A percentile compares a stretch with the other conserved stretches of the same genome.
Evolutionary conservation across 148 eudicot species (phyloP).

Genomic region (Fallopia convolvulus): DNA sequence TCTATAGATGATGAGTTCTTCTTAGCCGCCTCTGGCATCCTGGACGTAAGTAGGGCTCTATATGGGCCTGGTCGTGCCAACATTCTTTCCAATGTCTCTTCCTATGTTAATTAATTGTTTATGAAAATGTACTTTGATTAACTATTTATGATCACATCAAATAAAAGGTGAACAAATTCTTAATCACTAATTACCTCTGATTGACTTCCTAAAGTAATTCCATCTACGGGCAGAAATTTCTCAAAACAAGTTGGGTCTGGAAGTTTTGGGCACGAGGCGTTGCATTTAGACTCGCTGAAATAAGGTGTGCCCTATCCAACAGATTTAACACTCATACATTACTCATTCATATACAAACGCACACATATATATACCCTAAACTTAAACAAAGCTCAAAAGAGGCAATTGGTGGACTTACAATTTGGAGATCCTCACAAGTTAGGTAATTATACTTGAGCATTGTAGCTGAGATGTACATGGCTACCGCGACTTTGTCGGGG

Average conservation of each 20-base stretch:
- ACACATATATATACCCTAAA: no score
- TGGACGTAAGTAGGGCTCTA: neutral
- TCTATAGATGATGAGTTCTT: neutral
- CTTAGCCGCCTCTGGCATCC: neutral
- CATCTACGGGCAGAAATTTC: neutral
- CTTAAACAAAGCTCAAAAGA: no score
- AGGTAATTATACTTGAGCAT: slow-evolving; percentile 18
- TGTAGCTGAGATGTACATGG: slow-evolving; percentile 21
- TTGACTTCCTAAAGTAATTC: neutral
- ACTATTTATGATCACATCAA: neutral
- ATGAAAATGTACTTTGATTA: no score
- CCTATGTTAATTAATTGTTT: neutral
- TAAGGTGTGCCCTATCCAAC: neutral
- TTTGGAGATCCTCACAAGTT: slow-evolving; percentile 10
- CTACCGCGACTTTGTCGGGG: slow-evolving; percentile 11
- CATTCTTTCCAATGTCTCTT: neutral
- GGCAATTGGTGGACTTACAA: slow-evolving; percentile 1
- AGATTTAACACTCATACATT: no score
- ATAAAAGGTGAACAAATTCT: no score
- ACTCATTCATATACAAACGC: no score
- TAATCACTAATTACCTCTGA: neutral
- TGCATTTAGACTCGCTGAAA: neutral
- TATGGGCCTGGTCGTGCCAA: slow-evolving; percentile 1
- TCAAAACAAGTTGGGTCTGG: neutral
- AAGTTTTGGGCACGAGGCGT: neutral